A percentile compares a stretch with the other conserved stretches of the same genome.
Evolutionary conservation across 2,329 filamentous ascomycete genomes (phyloP).

Genomic region (Dendrostoma leiphaemia): DNA sequence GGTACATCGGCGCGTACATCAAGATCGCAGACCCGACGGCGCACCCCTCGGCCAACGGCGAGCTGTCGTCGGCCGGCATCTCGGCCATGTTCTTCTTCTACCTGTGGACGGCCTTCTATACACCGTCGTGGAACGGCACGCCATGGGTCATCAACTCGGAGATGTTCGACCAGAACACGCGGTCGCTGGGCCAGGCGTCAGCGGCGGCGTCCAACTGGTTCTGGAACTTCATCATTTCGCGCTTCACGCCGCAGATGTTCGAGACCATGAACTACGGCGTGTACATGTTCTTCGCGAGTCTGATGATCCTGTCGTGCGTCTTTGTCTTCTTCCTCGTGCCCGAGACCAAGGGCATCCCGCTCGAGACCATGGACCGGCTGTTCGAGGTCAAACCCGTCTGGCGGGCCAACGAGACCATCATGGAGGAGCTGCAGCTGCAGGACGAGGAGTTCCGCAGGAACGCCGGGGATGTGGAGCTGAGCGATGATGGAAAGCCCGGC

Average conservation of each 20-base stretch:
- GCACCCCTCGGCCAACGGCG: conserved; percentile 27
- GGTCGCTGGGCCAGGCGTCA: conserved; percentile 68
- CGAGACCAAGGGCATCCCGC: conserved; percentile 64
- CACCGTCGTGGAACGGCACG: conserved; percentile 69
- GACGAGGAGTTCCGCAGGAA: conserved; percentile 34
- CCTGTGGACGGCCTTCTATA: conserved; percentile 72
- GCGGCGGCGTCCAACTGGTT: conserved; percentile 73
- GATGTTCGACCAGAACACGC: conserved; percentile 71
- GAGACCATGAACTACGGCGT: conserved; percentile 58
- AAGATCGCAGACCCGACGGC: conserved; percentile 41
- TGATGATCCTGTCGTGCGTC: conserved; percentile 56
- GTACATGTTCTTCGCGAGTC: conserved; percentile 66
- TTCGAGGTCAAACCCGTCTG: conserved; percentile 50
- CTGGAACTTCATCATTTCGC: conserved; percentile 67
- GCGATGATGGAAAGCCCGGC: conserved; percentile 26
- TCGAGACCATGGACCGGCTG: conserved; percentile 64
- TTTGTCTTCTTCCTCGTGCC: conserved; percentile 64
- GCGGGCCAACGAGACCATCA: conserved; percentile 41
- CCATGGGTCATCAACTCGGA: conserved; percentile 76
- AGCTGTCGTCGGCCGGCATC: conserved; percentile 43
- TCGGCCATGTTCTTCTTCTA: conserved; percentile 72
- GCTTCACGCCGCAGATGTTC: conserved; percentile 68
- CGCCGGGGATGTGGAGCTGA: conserved; percentile 18
- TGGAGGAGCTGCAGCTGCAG: conserved; percentile 39
- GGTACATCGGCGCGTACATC: conserved; percentile 63